Conservation (phyloP, 768 basidiomycete species). For the Hericium rajendrae region DNA sequence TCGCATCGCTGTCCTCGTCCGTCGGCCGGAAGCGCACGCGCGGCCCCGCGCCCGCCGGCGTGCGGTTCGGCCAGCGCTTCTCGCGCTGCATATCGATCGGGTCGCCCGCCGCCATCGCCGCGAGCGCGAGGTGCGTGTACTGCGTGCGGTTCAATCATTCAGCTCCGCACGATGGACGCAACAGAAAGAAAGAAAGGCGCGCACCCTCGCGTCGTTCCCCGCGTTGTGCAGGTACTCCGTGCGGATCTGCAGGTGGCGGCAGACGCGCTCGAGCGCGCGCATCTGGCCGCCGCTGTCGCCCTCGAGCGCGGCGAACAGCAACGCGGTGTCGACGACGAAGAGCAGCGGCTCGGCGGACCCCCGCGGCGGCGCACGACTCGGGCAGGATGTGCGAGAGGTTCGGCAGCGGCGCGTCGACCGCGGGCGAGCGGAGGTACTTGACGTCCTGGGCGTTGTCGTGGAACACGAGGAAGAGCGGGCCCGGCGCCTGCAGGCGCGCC, state of each 20-base stretch:
- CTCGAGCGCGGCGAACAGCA: conserved; percentile 66
- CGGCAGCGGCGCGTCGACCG: conserved; percentile 43
- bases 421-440: conserved; percentile 50
- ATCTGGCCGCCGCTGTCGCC: conserved; percentile 46
- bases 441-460: conserved; percentile 74
- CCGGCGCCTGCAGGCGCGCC: conserved; percentile 26
- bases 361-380: conserved; percentile 23
- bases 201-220: conserved; percentile 77
- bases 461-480: conserved; percentile 71
- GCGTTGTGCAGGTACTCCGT: conserved; percentile 67
- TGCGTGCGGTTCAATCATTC: conserved; percentile 22
- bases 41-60: conserved; percentile 23
- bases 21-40: conserved; percentile 50
- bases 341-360: conserved; percentile 38
- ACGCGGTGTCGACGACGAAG: conserved; percentile 64
- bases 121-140: conserved; percentile 63
- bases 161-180: not conserved
- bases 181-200: conserved; percentile 14
- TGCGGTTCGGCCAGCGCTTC: conserved; percentile 67
- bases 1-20: conserved; percentile 39
- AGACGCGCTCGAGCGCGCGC: conserved; percentile 49
- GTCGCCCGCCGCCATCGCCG: conserved; percentile 65
- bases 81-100: conserved; percentile 70
- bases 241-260: conserved; percentile 49
- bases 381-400: conserved; percentile 49